phyloP scores from a whole-genome alignment of 1,284 basidiomycete genomes.

The Porogramme epimiltina region DNA sequence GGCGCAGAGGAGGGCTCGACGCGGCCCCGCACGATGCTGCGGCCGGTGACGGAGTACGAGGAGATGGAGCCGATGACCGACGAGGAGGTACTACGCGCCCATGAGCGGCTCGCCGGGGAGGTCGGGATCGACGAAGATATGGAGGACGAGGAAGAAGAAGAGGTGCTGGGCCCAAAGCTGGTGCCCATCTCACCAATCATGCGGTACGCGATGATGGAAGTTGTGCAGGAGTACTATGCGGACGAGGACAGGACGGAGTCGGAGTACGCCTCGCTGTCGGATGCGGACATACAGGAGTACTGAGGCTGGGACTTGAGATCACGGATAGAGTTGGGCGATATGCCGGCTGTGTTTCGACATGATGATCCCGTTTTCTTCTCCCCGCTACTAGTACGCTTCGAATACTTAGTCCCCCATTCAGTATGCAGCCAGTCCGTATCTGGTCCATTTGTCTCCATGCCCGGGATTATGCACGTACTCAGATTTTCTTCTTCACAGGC shows the following conservation, averaged over 20 bases:
- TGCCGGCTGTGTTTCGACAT: no score
- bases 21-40: slow-evolving; percentile 1
- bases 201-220: slow-evolving; percentile 77
- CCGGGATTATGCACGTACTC: no score
- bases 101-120: slow-evolving; percentile 31
- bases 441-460: no score
- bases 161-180: slow-evolving; percentile 71
- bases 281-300: slow-evolving; percentile 73
- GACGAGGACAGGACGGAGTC: slow-evolving; percentile 67
- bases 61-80: slow-evolving; percentile 36
- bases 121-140: background rate
- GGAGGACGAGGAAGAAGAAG: slow-evolving; percentile 44
- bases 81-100: slow-evolving; percentile 32
- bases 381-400: no score
- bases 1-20: slow-evolving; percentile 1
- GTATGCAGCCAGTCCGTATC: no score
- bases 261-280: slow-evolving; percentile 71
- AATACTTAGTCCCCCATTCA: no score
- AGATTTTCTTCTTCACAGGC: no score
- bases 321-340: background rate
- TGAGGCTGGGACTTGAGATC: slow-evolving; percentile 35
- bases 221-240: slow-evolving; percentile 77
- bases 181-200: slow-evolving; percentile 77
- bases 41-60: slow-evolving; percentile 24
- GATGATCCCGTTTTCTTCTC: no score